Percentiles rank a stretch among this genome's conserved stretches.
Evolutionary conservation across 805 yeast species (phyloP).

Genomic region (Sugiyamaella chiloensis): DNA sequence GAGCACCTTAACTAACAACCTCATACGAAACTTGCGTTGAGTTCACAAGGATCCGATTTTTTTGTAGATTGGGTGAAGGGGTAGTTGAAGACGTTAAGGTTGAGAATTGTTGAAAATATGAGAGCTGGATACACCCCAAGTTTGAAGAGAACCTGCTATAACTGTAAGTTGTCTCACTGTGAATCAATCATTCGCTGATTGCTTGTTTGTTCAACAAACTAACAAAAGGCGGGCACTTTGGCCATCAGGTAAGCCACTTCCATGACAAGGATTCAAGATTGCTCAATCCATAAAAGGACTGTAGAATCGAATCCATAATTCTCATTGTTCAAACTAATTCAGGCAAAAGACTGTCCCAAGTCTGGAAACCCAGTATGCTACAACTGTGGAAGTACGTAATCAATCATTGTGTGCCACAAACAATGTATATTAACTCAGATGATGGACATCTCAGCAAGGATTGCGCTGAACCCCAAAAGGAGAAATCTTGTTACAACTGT

Average conservation of each 20-base stretch:
- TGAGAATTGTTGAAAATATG: no score
- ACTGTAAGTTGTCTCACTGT: conserved; percentile 20
- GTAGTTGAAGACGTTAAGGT: no score
- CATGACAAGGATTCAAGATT: not conserved
- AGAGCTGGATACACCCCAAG: conserved; percentile 17
- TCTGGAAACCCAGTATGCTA: conserved; percentile 37
- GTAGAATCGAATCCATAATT: no score
- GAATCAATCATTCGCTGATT: not conserved
- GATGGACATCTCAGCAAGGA: conserved; percentile 83
- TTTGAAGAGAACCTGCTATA: conserved; percentile 26
- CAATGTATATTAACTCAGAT: conserved; percentile 8
- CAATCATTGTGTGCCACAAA: conserved; percentile 3
- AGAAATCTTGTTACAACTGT: conserved; percentile 91
- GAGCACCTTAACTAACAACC: not conserved
- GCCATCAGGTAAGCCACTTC: conserved; percentile 20
- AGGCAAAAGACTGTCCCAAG: conserved; percentile 38
- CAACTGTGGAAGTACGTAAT: conserved; percentile 34
- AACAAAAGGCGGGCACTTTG: conserved; percentile 24
- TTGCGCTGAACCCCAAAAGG: conserved; percentile 77
- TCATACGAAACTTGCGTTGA: not conserved
- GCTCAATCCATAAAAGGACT: not conserved
- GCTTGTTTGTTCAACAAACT: no score
- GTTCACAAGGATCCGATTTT: not conserved
- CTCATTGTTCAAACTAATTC: no score
- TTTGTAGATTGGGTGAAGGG: no score